phyloP scores from a whole-genome alignment of 495 filamentous ascomycete genomes.

The Xylaria cubensis region DNA sequence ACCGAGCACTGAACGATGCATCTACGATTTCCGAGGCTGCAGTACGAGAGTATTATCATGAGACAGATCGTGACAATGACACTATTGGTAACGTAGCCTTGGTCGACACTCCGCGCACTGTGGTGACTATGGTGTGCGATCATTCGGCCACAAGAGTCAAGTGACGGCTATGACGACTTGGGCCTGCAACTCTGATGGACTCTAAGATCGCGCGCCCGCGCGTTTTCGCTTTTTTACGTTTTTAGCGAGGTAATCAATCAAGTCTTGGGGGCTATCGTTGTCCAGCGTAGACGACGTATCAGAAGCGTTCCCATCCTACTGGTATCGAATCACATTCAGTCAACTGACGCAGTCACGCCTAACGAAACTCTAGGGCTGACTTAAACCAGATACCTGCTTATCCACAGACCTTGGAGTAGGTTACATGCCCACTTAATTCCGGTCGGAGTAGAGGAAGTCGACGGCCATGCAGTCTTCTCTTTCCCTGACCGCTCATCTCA shows the following conservation, averaged over 20 bases:
- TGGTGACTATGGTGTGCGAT: constrained; percentile 5
- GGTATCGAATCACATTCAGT: background rate
- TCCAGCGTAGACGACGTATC: background rate
- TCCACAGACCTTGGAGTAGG: constrained; percentile 15
- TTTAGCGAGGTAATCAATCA: background rate
- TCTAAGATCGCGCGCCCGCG: background rate
- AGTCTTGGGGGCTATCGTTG: background rate
- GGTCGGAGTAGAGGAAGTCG: background rate
- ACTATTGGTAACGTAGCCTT: background rate
- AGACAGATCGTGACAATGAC: background rate
- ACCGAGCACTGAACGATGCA: constrained; percentile 11
- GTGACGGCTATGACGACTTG: background rate
- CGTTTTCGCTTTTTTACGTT: background rate
- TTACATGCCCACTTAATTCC: background rate
- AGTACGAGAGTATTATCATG: constrained; percentile 14
- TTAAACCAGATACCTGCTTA: constrained; percentile 1
- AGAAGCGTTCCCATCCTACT: constrained; percentile 4
- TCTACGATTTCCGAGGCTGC: constrained; percentile 5
- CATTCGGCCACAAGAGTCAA: background rate
- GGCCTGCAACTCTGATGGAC: background rate
- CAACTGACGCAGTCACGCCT: constrained; percentile 12
- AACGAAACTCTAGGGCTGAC: constrained; percentile 17
- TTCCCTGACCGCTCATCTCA: constrained; percentile 16
- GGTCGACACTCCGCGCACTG: background rate
- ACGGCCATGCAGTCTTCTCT: background rate